A percentile compares a stretch with the other conserved stretches of the same genome.
Conservation (phyloP, 371 early-diverging fungal genomes). For the Mucor velutinosus region DNA sequence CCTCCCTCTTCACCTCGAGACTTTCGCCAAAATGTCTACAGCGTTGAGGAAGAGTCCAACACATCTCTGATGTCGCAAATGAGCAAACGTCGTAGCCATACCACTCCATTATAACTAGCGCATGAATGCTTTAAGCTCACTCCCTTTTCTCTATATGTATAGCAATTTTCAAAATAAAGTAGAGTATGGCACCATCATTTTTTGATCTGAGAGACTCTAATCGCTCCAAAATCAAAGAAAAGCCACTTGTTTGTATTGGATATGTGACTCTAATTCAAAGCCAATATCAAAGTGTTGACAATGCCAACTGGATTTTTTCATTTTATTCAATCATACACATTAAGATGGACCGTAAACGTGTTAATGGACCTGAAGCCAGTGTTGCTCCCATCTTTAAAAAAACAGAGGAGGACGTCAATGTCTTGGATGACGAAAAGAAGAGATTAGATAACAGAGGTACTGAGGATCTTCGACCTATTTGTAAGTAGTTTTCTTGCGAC, state of each 20-base stretch:
- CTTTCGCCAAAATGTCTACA: neutral
- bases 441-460: constrained; percentile 57
- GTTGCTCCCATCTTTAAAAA: constrained; percentile 65
- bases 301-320: neutral
- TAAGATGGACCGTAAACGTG: constrained; percentile 73
- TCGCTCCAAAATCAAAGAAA: neutral
- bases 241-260: neutral
- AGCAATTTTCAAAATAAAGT: neutral
- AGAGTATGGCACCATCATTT: neutral
- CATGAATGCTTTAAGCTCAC: neutral
- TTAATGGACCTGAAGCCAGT: constrained; percentile 75
- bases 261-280: neutral
- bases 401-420: constrained; percentile 16
- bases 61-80: neutral
- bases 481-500: constrained; percentile 29
- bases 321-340: neutral
- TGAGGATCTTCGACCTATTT: constrained; percentile 66
- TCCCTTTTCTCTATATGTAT: neutral
- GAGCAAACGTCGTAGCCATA: neutral
- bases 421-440: constrained; percentile 35
- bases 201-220: neutral
- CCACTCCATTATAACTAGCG: neutral
- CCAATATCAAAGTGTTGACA: neutral
- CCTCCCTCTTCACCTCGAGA: constrained; percentile 38
- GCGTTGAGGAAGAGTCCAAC: neutral